A percentile compares a stretch with the other conserved stretches of the same genome.
These are phyloP conservation scores for Amesomyces nigricolor DNA, from an alignment of 2,329 filamentous ascomycete genomes.

Conservation along the genomic window DNA sequence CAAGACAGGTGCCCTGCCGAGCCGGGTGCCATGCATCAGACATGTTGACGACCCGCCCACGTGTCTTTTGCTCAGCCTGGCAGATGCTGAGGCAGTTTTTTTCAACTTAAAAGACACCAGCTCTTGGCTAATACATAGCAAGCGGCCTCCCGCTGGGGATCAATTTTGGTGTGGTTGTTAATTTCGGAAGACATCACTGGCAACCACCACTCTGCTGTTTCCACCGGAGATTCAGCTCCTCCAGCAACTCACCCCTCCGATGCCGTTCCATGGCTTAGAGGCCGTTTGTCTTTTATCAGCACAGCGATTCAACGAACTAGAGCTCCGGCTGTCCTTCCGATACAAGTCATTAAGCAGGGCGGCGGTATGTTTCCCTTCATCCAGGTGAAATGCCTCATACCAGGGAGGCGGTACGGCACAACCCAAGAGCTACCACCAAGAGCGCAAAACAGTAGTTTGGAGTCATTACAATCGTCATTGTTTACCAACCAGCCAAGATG, in stretches of 20 bases:
- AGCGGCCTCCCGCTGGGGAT: too few species aligned
- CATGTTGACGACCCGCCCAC: background rate
- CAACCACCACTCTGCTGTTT: background rate
- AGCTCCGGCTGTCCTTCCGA: too few species aligned
- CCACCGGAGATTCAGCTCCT: background rate
- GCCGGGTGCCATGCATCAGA: background rate
- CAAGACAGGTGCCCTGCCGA: background rate
- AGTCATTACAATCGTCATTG: conserved; percentile 18
- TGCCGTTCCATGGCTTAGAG: too few species aligned
- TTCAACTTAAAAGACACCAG: background rate
- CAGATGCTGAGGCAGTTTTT: background rate
- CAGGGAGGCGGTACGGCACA: background rate
- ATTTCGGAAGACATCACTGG: too few species aligned
- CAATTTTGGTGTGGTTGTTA: too few species aligned
- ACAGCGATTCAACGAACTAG: too few species aligned
- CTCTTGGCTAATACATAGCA: too few species aligned
- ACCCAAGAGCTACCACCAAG: background rate
- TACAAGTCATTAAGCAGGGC: too few species aligned
- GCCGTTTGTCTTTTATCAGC: too few species aligned
- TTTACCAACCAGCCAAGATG: conserved; percentile 15
- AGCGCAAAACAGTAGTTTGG: background rate
- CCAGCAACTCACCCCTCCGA: too few species aligned
- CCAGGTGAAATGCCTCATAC: too few species aligned
- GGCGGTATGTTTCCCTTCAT: too few species aligned
- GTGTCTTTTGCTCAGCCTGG: background rate